Percentiles rank a stretch among this genome's conserved stretches.
Evolutionary conservation across 768 basidiomycete genomes (phyloP).

Genomic region (Boletellus emodensis): DNA sequence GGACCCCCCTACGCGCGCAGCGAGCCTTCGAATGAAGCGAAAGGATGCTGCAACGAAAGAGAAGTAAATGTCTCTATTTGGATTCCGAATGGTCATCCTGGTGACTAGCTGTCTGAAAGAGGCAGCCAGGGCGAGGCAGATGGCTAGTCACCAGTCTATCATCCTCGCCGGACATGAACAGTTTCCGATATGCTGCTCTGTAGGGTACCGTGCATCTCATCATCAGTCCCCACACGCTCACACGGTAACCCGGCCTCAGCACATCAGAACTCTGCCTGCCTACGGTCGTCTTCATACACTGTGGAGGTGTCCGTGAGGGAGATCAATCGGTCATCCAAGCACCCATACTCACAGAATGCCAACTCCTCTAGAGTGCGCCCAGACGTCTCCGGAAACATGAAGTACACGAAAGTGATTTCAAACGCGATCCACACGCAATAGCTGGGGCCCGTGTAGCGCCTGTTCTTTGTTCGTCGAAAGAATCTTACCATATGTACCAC

Average conservation of each 20-base stretch:
- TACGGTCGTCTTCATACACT: not conserved
- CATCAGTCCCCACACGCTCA: not conserved
- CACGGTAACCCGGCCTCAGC: not conserved
- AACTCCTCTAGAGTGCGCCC: conserved; percentile 18
- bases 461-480: too few species aligned
- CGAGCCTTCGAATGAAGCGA: too few species aligned
- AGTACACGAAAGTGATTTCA: conserved; percentile 12
- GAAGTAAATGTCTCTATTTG: too few species aligned
- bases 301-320: conserved; percentile 25
- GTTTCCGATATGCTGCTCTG: not conserved
- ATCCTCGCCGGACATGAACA: not conserved
- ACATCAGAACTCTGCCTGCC: not conserved
- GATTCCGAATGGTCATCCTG: too few species aligned
- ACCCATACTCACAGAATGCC: conserved; percentile 13
- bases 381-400: conserved; percentile 20
- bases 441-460: not conserved
- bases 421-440: conserved; percentile 16
- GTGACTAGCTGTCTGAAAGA: too few species aligned
- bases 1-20: too few species aligned
- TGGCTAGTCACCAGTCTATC: too few species aligned
- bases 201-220: not conserved
- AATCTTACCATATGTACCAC: conserved; percentile 12
- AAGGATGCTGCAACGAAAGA: too few species aligned
- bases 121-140: too few species aligned
- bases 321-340: conserved; percentile 15